Conservation (phyloP, 176 grass and related monocot genomes). For the Melocanna baccifera region DNA sequence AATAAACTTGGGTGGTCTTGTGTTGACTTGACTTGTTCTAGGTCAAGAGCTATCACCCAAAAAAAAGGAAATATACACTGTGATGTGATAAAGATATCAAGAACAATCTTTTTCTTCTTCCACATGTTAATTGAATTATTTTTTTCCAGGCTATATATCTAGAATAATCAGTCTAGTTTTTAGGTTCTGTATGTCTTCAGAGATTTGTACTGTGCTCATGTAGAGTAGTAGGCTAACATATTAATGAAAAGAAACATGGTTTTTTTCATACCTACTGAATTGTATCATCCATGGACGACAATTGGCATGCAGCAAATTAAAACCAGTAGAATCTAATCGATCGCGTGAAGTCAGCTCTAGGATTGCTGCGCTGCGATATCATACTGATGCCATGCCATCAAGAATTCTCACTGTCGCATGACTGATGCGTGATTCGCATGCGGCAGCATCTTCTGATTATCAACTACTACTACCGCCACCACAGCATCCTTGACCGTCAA, state of each 20-base stretch:
- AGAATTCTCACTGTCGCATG: not conserved
- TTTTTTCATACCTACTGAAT: not conserved
- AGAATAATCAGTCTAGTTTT: not conserved
- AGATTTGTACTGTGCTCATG: not conserved
- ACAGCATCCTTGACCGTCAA: not conserved
- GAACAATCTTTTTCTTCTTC: not conserved
- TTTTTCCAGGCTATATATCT: not conserved
- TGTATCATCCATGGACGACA: not conserved
- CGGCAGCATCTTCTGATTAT: not conserved
- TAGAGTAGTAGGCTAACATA: not conserved
- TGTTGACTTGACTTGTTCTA: conserved; percentile 12
- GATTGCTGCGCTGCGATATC: not conserved
- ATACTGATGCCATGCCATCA: conserved; percentile 2
- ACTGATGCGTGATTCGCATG: conserved; percentile 1
- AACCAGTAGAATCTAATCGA: not conserved
- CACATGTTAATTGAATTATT: not conserved
- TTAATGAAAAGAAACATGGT: not conserved
- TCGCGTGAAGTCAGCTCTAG: not conserved
- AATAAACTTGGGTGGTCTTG: not conserved
- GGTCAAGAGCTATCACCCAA: not conserved
- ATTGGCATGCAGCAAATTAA: not conserved
- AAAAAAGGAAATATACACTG: not conserved
- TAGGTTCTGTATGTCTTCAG: not conserved
- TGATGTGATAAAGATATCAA: not conserved
- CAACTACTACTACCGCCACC: not conserved